Evolutionary conservation across 2,329 filamentous ascomycete genomes (phyloP), one percentile per base, ranked within the genome.

Genomic region (Blumeria hordei): DNA sequence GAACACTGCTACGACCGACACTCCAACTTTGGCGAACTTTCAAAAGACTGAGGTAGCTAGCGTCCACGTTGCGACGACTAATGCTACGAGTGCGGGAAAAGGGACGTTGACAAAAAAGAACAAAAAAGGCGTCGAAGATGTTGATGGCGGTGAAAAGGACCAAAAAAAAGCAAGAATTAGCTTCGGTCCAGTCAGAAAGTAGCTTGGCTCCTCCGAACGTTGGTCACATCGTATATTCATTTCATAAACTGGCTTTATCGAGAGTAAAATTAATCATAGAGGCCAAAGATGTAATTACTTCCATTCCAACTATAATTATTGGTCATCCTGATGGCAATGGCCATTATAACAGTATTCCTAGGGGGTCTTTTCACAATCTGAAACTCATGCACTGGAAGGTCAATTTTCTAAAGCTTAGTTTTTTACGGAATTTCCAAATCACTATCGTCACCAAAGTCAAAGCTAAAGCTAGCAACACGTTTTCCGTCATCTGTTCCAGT

Each of bases 371-470:
- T 28, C 21, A 28, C 21, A 28, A 28, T 28, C 21, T 28, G 21
- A 28, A 28, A 28, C 21, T 28, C 21, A 28, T 28, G 21, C 4
- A 28, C 21, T 28, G 21, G 21, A 28, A 28, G 21, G 10, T 41
- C 10, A 5, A 41, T 41, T 41, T 41, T 41, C 37, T 41, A 11
- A 43, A 6, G 12, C 2, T n/a, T 43, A 8, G 16, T 7, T 7
- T 32, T 16, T 62, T 56, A 67, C 36, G 64, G 64, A 28, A 67
- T 58, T 62, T 74, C 72, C 55, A 68, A 68, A 62, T 74, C 72
- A 63, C 72, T 74, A 56, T 75, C 74, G 58, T 72, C 74, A 21
- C 70, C 77, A 66, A 80, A 80, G 16, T 76, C 77, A 69, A 85
- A 85, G 61, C 75, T 79, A 62, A 82, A 83, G 0, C 70, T 69